phyloP scores from a whole-genome alignment of 108 stramenopile genomes.

The Epipyxis sp. region DNA sequence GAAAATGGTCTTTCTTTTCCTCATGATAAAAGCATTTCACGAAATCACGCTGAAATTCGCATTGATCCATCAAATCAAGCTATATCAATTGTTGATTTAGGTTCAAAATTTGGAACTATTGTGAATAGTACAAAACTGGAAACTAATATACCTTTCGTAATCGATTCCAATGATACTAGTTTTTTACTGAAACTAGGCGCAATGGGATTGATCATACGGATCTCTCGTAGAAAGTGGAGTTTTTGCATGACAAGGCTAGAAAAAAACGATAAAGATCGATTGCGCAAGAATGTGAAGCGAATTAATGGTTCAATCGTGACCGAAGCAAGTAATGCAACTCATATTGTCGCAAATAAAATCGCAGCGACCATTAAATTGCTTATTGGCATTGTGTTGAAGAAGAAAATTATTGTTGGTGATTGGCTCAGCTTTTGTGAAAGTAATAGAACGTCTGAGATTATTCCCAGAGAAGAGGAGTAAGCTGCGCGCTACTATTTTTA shows the following conservation, averaged over 20 bases:
- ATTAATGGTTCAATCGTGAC: neutral
- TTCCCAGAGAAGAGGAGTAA: neutral
- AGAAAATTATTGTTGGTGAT: neutral
- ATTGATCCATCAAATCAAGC: neutral
- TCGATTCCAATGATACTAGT: neutral
- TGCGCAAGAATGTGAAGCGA: neutral
- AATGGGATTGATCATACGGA: neutral
- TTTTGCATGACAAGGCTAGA: conserved; percentile 1
- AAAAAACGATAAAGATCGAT: neutral
- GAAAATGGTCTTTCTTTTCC: neutral
- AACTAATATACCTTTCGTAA: neutral
- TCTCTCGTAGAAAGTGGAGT: neutral
- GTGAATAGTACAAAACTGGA: neutral
- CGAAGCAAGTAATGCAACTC: neutral
- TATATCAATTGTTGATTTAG: neutral
- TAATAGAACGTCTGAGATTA: neutral
- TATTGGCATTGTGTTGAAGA: neutral
- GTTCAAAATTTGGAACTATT: neutral
- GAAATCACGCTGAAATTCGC: neutral
- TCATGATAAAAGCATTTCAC: neutral
- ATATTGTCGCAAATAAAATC: neutral
- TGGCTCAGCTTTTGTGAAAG: neutral
- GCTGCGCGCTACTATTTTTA: too few species aligned
- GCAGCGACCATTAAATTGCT: neutral
- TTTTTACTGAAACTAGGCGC: neutral